Conservation (phyloP, 768 basidiomycete species). For the Lepiota brunneoincarnata region DNA sequence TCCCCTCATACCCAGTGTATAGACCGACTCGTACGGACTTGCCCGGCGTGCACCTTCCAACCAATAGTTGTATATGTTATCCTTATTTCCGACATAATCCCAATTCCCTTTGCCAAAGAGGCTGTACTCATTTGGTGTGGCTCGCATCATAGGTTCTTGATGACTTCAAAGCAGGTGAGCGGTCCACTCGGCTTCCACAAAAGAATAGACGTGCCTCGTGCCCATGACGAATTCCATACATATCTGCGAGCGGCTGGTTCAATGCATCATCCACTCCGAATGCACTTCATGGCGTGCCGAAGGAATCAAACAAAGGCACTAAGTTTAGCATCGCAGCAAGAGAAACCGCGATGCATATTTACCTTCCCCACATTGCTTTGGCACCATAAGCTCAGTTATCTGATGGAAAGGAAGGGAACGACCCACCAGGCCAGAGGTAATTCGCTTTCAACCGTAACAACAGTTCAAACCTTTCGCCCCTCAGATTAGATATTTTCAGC, state of each 20-base stretch:
- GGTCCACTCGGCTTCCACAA: not conserved
- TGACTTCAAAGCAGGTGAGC: constrained; percentile 36
- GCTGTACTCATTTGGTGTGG: constrained; percentile 63
- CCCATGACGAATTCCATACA: constrained; percentile 70
- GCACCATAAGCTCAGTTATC: not conserved
- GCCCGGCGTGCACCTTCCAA: constrained; percentile 55
- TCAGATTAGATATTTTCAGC: not conserved
- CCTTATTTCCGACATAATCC: constrained; percentile 56
- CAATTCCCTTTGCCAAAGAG: constrained; percentile 55
- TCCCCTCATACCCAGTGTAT: constrained; percentile 69
- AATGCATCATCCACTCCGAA: constrained; percentile 57
- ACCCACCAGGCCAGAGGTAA: constrained; percentile 61
- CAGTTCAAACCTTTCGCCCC: constrained; percentile 52
- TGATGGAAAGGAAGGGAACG: not conserved
- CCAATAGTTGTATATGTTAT: constrained; percentile 60
- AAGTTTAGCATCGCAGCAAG: not conserved
- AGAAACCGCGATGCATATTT: constrained; percentile 4
- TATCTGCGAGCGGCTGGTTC: constrained; percentile 61
- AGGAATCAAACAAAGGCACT: constrained; percentile 9
- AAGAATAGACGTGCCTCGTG: constrained; percentile 39
- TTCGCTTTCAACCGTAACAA: constrained; percentile 65
- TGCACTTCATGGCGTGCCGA: constrained; percentile 23
- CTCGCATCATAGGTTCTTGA: constrained; percentile 74
- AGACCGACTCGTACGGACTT: constrained; percentile 56
- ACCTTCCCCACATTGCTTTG: constrained; percentile 43